Evolutionary conservation across 2,329 filamentous ascomycete genomes (phyloP).

Genomic region (Venturia aucupariae): DNA sequence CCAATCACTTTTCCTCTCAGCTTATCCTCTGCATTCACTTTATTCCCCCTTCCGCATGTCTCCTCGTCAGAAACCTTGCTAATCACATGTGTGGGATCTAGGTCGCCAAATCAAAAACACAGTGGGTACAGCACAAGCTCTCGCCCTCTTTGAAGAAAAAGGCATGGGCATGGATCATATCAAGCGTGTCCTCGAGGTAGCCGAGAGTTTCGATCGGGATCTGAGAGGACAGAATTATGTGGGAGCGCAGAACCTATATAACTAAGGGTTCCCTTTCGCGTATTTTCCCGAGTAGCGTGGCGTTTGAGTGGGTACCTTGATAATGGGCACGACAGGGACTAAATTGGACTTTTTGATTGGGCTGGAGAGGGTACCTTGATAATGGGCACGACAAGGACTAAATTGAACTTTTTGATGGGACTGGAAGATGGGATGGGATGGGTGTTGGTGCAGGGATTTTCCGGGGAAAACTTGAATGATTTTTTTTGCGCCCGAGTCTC

Average conservation of each 20-base stretch:
- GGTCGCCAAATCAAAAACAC: constrained; percentile 71
- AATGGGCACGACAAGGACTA: neutral
- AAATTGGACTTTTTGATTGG: neutral
- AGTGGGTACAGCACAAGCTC: constrained; percentile 70
- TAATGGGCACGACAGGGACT: neutral
- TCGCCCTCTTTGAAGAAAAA: constrained; percentile 67
- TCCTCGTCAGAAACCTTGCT: constrained; percentile 13
- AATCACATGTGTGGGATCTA: neutral
- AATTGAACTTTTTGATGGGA: neutral
- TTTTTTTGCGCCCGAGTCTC: neutral
- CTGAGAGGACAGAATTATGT: constrained; percentile 70
- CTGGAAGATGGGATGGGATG: neutral
- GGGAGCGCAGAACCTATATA: constrained; percentile 78
- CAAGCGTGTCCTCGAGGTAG: constrained; percentile 72
- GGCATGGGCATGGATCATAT: constrained; percentile 71
- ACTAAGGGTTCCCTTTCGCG: constrained; percentile 32
- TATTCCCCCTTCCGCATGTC: neutral
- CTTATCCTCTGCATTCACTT: neutral
- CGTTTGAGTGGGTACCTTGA: neutral
- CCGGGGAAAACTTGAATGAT: no score
- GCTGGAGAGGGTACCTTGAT: no score
- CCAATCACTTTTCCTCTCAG: neutral
- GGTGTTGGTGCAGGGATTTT: neutral
- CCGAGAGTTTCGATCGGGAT: constrained; percentile 73
- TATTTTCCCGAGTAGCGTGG: neutral